Evolutionary conservation across 164 flowering plant genomes (phyloP).

Genomic region (Tetrastigma voinierianum): DNA sequence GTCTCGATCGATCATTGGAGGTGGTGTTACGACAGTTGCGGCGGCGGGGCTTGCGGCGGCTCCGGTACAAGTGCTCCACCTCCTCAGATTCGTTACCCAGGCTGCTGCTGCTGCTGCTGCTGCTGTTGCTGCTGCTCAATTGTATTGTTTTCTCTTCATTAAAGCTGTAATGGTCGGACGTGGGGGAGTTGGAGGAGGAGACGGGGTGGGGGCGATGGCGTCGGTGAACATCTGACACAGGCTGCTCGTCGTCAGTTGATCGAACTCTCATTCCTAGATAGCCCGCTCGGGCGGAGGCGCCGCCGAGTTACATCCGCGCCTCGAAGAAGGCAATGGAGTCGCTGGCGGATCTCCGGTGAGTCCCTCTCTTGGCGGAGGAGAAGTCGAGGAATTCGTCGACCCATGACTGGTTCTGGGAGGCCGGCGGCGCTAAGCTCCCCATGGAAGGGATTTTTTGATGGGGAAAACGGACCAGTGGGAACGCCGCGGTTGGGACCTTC

Average conservation of each 20-base stretch:
- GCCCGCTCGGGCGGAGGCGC: constrained; percentile 6
- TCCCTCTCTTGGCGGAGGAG: constrained; percentile 52
- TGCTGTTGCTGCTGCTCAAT: background rate
- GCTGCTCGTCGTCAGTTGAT: constrained; percentile 71
- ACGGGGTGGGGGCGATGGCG: constrained; percentile 26
- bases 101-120: constrained; percentile 29
- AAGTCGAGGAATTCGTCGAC: constrained; percentile 67
- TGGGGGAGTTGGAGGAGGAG: constrained; percentile 50
- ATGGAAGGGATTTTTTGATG: constrained; percentile 42
- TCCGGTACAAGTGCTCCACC: constrained; percentile 45
- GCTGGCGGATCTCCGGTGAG: constrained; percentile 67
- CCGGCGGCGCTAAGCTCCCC: constrained; percentile 11
- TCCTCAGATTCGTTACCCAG: constrained; percentile 56
- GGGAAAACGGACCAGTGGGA: constrained; percentile 49
- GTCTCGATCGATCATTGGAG: constrained; percentile 28
- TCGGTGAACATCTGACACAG: constrained; percentile 78
- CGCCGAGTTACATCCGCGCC: constrained; percentile 28
- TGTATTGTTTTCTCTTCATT: constrained; percentile 41
- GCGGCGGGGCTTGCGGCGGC: constrained; percentile 4
- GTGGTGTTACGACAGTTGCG: too few species aligned
- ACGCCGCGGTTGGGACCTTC: constrained; percentile 63
- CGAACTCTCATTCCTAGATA: constrained; percentile 37
- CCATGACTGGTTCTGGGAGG: constrained; percentile 40
- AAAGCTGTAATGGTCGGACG: constrained; percentile 65
- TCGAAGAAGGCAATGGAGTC: constrained; percentile 79